Base-by-base conservation (phyloP, 108 stramenopile genomes). In the Conticribra weissflogii region DNA sequence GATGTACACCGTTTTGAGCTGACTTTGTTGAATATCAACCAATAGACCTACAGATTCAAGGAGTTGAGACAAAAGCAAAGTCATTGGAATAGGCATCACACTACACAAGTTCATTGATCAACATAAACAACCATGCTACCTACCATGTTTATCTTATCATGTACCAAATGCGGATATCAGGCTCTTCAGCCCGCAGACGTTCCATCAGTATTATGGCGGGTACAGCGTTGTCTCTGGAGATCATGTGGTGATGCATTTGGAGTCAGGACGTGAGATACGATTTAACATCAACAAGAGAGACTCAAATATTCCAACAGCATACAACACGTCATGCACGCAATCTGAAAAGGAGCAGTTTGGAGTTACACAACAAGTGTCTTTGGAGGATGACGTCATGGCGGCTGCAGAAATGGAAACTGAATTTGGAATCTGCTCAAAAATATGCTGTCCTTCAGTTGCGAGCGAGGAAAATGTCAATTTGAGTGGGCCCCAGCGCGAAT, bases 11-110 rank as follows among this genome's bases (percentile, higher is more conserved):
- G 22, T 45, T 3, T 44, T 23, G 59, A 1, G 21, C 0, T 22
- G 59, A 60, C 23, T 60, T 60, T 23, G 22, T 60, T 45, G 44
- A 41, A n/a, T 60, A 60, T 23, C n/a, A n/a, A n/a, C n/a, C n/a
- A n/a, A 3, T 41, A 12, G 59, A 60, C 0, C 8, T n/a, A 5
- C 41, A 45, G 2, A 24, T 45, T 60, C 59, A 22, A 44, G 12
- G 8, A 41, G 5, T 41, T 41, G 8, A 9, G 12, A 41, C 5
- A 41, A 5, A 9, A 41, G 12, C 12, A 41, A 5, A 5, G 36
- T 41, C 36, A 41, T 41, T 41, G 36, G 36, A 5, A 41, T 41
- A 9, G 36, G 36, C 5, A 41, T 12, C 36, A 41, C 36, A 9
- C 12, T 41, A 5, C 36, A 41, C 36, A 41, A 41, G 36, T 41